Evolutionary conservation across 2,329 filamentous ascomycete genomes (phyloP).

Genomic region (Metarhizium rileyi): DNA sequence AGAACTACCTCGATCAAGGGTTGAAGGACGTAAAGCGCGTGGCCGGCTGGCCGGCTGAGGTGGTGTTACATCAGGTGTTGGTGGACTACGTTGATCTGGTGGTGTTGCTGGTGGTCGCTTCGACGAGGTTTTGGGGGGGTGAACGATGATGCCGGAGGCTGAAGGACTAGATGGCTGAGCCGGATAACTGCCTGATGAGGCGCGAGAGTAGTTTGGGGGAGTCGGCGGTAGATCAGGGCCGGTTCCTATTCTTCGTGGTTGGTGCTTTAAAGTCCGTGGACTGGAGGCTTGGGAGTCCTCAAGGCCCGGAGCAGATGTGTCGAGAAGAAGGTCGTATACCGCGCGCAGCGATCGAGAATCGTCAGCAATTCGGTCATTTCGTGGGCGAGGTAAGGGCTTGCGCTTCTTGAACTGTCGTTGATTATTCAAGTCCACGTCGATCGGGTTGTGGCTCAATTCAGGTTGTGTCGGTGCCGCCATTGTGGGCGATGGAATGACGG

Average conservation of each 20-base stretch:
- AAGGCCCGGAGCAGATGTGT: constrained; percentile 11
- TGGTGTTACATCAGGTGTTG: constrained; percentile 67
- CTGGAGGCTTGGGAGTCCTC: constrained; percentile 18
- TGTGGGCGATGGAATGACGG: constrained; percentile 16
- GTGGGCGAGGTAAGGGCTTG: constrained; percentile 32
- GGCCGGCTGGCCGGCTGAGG: constrained; percentile 41
- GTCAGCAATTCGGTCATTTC: constrained; percentile 15
- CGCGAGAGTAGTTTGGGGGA: constrained; percentile 50
- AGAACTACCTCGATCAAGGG: constrained; percentile 39
- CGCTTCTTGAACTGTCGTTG: constrained; percentile 36
- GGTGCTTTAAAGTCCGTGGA: constrained; percentile 31
- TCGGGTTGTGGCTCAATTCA: constrained; percentile 18
- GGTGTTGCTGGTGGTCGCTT: constrained; percentile 46
- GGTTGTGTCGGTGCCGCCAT: constrained; percentile 22
- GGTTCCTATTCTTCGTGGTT: constrained; percentile 30
- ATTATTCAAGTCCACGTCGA: constrained; percentile 17
- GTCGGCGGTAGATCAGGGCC: constrained; percentile 50
- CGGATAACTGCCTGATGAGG: constrained; percentile 42
- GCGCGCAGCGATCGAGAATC: constrained; percentile 15
- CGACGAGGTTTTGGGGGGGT: constrained; percentile 28
- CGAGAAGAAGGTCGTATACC: constrained; percentile 17
- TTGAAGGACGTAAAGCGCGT: constrained; percentile 34
- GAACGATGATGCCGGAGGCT: constrained; percentile 26
- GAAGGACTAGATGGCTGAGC: constrained; percentile 32
- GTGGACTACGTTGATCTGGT: constrained; percentile 56